Base-by-base conservation (phyloP, 78 protist species). In the Dictyostelium brefeldianum region DNA sequence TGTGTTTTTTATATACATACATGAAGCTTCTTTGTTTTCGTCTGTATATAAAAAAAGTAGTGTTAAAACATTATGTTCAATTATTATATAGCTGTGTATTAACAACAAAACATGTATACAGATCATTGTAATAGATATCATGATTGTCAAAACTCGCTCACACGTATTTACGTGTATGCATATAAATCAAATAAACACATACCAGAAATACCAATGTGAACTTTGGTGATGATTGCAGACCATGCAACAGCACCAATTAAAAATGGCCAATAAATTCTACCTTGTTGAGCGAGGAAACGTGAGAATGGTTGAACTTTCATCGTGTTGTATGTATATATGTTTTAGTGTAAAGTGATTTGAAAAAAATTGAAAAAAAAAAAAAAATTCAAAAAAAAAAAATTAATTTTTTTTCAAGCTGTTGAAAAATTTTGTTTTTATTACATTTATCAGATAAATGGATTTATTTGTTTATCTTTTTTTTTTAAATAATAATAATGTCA, bases 251-350 rank as follows among this genome's bases (percentile, higher is more conserved):
- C 92, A 75, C 92, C 92, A 47, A 75, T 75, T 27, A 74, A 18
- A 67, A 84, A 84, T 84, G 92, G 92, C 92, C 92, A 84, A 82
- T 54, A 84, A n/a, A 41, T 78, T 74, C 50, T 84, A 51, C 29
- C 48, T 84, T 84, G 92, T 54, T 54, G 43, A 41, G 43, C 36
- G 15, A 75, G 15, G 27, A 56, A 84, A 74, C 31, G 82, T 4
- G 77, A 80, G 75, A 84, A 47, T 74, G 92, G 83, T 75, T 75
- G 79, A 69, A 69, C 36, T 70, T 62, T 82, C 90, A 82, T 82
- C 51, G 54, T 82, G 10, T n/a, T n/a, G n/a, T n/a, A n/a, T n/a
- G n/a, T n/a, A 47, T 78, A 4, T 64, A 53, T 80, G 10, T 51
- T 47, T 59, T 51, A 29, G 65, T 29, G 31, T 7, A 43, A 43